Percentiles rank a stretch among this genome's conserved stretches.
Conservation (phyloP, 2,329 filamentous ascomycete species). For the Ambrosiella beaveri region DNA sequence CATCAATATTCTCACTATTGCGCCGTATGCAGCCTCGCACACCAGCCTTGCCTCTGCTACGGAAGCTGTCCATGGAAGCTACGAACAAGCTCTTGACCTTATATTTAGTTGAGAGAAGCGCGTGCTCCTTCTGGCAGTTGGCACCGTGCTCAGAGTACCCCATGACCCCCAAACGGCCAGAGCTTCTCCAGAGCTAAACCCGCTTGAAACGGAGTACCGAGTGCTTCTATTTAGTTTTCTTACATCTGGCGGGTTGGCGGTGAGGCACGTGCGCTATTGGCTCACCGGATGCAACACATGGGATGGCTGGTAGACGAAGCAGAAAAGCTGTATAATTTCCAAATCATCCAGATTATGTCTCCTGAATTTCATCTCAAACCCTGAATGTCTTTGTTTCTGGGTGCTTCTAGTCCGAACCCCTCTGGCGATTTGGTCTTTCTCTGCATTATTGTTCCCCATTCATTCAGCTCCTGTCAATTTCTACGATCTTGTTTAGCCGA, state of each 20-base stretch:
- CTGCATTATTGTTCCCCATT: background rate
- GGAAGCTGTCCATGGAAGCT: background rate
- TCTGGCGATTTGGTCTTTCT: no score
- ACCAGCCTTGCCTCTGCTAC: background rate
- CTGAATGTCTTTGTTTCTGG: background rate
- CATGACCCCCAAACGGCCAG: background rate
- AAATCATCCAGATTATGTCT: slow-evolving; percentile 4
- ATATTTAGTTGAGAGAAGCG: background rate
- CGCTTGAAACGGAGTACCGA: background rate
- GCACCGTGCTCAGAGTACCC: background rate
- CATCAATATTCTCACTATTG: background rate
- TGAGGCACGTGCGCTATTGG: slow-evolving; percentile 11
- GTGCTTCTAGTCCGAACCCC: background rate
- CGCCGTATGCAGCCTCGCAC: background rate
- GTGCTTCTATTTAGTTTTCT: background rate
- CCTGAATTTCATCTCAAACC: slow-evolving; percentile 8
- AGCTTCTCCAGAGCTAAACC: background rate
- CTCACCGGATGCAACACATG: slow-evolving; percentile 9
- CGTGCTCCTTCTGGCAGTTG: background rate
- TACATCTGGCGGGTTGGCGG: slow-evolving; percentile 4
- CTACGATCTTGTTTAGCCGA: no score
- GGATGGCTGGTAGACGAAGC: slow-evolving; percentile 6
- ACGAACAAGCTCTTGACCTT: background rate
- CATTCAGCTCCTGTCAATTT: no score
- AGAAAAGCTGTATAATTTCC: slow-evolving; percentile 3